Evolutionary conservation across 306 rosid genomes (phyloP).

Genomic region (peach (Prunus persica)): DNA sequence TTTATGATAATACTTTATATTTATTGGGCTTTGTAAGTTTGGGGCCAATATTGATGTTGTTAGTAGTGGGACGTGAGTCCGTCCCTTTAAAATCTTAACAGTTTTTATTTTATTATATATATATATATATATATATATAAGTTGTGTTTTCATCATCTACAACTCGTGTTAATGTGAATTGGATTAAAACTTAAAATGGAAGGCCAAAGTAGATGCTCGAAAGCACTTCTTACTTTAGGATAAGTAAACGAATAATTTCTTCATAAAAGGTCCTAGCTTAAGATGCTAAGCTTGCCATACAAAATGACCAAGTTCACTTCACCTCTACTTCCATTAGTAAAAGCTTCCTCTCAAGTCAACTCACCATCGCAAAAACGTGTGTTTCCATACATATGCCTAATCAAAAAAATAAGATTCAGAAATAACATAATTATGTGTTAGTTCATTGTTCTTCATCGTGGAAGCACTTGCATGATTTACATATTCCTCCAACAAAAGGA

Average conservation of each 20-base stretch:
- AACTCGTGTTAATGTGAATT: not conserved
- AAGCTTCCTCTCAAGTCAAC: slow-evolving; percentile 26
- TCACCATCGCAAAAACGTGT: slow-evolving; percentile 2
- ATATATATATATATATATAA: not conserved
- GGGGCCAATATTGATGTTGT: fast-evolving
- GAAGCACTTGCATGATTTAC: slow-evolving; percentile 22
- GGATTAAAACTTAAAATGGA: not conserved
- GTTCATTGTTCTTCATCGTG: no score
- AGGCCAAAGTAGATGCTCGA: not conserved
- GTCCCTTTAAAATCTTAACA: no score
- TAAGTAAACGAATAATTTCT: not conserved
- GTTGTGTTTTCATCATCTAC: not conserved
- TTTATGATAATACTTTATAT: no score
- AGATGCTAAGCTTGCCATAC: slow-evolving; percentile 17
- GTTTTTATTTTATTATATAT: no score
- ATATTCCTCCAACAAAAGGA: slow-evolving; percentile 19
- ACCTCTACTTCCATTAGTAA: slow-evolving; percentile 18
- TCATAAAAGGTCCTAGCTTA: not conserved
- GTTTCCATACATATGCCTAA: not conserved
- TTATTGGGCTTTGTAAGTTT: no score
- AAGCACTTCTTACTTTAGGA: not conserved
- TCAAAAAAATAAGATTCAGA: no score
- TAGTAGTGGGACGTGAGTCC: no score
- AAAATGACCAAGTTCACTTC: slow-evolving; percentile 36
- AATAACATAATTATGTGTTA: no score